Percentiles rank a stretch among this genome's conserved stretches.
phyloP scores from a whole-genome alignment of 305 asterid genomes.

The Rubia peregrina region DNA sequence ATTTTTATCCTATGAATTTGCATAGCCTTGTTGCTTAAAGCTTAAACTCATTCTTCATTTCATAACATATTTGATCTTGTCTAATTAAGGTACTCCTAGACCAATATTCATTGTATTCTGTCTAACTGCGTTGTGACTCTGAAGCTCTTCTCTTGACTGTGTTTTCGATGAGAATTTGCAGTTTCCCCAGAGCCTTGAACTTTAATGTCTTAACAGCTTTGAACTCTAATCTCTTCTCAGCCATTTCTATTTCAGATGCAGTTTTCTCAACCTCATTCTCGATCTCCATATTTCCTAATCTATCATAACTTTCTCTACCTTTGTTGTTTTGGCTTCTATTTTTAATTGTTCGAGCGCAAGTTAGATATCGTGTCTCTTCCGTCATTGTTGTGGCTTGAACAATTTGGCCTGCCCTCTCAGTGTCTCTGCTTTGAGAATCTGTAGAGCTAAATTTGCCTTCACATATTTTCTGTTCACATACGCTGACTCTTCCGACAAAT shows the following conservation, averaged over 20 bases:
- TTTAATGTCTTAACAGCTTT: slow-evolving; percentile 57
- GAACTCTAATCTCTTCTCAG: slow-evolving; percentile 58
- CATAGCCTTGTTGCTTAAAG: no score
- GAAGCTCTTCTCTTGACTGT: slow-evolving; percentile 54
- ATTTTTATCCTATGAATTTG: no score
- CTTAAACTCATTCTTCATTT: no score
- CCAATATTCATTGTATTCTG: slow-evolving; percentile 60
- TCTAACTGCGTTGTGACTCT: slow-evolving; percentile 39
- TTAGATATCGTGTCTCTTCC: slow-evolving; percentile 40
- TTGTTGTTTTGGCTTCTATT: slow-evolving; percentile 44
- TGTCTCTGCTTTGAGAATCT: slow-evolving; percentile 59
- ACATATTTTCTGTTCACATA: slow-evolving; percentile 42
- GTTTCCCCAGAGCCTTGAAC: slow-evolving; percentile 53
- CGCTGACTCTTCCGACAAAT: slow-evolving; percentile 41
- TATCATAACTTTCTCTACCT: slow-evolving; percentile 33
- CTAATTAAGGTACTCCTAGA: slow-evolving; percentile 52
- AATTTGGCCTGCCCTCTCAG: slow-evolving; percentile 56
- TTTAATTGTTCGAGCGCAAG: slow-evolving; percentile 51
- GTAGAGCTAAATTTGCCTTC: slow-evolving; percentile 42
- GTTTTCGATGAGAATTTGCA: slow-evolving; percentile 38
- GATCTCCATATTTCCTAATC: slow-evolving; percentile 38
- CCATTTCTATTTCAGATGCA: slow-evolving; percentile 44
- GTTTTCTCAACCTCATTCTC: slow-evolving; percentile 46
- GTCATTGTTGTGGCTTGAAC: slow-evolving; percentile 52
- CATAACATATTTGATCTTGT: no score